Evolutionary conservation across 2,329 filamentous ascomycete genomes (phyloP), one percentile per base, ranked within the genome.

Genomic region (Beauveria scarabaeidicola): DNA sequence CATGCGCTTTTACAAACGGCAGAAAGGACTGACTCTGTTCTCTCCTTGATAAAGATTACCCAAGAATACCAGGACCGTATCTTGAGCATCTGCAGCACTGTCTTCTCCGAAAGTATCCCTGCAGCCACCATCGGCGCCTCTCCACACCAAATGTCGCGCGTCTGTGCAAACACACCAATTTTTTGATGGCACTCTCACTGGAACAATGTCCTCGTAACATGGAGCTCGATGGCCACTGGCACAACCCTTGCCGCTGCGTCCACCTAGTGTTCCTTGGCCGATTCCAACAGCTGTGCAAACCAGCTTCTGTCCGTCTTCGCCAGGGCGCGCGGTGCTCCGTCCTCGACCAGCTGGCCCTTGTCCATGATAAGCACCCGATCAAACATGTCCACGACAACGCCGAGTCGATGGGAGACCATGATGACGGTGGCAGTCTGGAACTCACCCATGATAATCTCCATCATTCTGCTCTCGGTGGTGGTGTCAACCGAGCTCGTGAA

Each of bases 401-500:
- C 73, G 17, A 80, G 65, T 8, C 77, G 69, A 60, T 80, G 78
- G 13, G 73, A 75, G 1, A 79, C 73, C 70, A 76, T 77, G 46
- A 80, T 64, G 11, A 89, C 79, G 0, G 87, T 89, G 62, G 74
- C 77, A 4, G 57, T 64, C 5, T 60, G 64, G 62, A 79, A 77
- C 61, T 78, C 75, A 1, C 66, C 52, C 5, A 66, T 62, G 32
- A 78, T 76, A 0, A 77, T 72, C 52, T 69, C 66, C 64, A 75
- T 74, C 75, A 78, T 77, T 6, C 63, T 62, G 27, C 72, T 67
- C 38, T 78, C 76, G 2, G 76, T 78, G 1, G 69, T 69, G 27
- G 69, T 63, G 52, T 79, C 77, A 1, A 78, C 75, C 25, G 70
- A 74, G 4, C 72, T 73, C 25, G 72, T 76, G 3, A 77, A 71